These are phyloP conservation scores for Epichloe bromicola DNA, from an alignment of 2,329 filamentous ascomycete species.

Conservation along the genomic window DNA sequence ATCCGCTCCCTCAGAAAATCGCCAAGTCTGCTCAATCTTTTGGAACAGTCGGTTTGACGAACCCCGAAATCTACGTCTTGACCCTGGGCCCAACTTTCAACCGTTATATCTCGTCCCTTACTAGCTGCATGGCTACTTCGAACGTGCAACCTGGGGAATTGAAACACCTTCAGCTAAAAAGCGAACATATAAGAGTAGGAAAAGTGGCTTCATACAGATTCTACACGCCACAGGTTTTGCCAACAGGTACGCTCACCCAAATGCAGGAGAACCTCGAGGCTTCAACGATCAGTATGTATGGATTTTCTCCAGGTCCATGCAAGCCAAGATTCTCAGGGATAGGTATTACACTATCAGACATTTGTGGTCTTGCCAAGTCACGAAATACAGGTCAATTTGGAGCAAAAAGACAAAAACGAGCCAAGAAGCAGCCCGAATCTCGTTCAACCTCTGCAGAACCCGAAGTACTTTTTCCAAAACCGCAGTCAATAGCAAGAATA, in stretches of 20 bases:
- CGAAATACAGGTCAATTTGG: background rate
- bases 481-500: background rate
- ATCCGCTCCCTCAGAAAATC: constrained; percentile 20
- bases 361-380: background rate
- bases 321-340: background rate
- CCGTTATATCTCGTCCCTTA: constrained; percentile 24
- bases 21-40: constrained; percentile 16
- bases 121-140: constrained; percentile 19
- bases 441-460: background rate
- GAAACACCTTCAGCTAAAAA: constrained; percentile 21
- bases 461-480: background rate
- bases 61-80: constrained; percentile 24
- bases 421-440: background rate
- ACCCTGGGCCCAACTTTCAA: constrained; percentile 24
- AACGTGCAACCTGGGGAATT: constrained; percentile 20
- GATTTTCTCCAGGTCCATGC: constrained; percentile 2
- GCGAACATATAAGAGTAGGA: constrained; percentile 22
- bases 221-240: constrained; percentile 8
- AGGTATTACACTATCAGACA: background rate
- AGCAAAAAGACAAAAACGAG: background rate
- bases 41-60: constrained; percentile 19
- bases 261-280: background rate
- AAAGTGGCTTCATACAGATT: constrained; percentile 25
- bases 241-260: background rate
- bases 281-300: constrained; percentile 5